Evolutionary conservation across 805 yeast genomes (phyloP).

Genomic region (Naumovozyma castellii): DNA sequence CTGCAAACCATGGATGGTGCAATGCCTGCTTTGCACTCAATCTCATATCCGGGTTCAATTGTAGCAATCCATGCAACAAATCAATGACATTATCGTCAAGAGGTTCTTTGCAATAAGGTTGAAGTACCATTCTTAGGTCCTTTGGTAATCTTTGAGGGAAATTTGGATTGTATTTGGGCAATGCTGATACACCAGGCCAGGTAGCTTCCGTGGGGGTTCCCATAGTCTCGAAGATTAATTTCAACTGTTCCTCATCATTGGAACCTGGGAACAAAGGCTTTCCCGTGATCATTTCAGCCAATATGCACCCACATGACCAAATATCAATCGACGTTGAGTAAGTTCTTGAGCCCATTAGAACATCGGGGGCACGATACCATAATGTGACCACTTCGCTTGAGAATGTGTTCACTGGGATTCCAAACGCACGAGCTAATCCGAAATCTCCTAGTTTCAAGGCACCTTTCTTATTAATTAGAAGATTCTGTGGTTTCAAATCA

Average conservation of each 20-base stretch:
- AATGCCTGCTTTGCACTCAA: slow-evolving; percentile 45
- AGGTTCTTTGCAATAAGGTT: slow-evolving; percentile 19
- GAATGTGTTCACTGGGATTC: slow-evolving; percentile 92
- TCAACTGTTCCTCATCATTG: slow-evolving; percentile 94
- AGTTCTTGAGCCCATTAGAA: slow-evolving; percentile 89
- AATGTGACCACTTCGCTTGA: slow-evolving; percentile 97
- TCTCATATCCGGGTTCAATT: slow-evolving; percentile 44
- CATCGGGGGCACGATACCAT: slow-evolving; percentile 97
- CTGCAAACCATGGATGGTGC: slow-evolving; percentile 35
- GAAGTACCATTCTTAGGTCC: slow-evolving; percentile 38
- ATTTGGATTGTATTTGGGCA: slow-evolving; percentile 89
- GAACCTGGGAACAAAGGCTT: slow-evolving; percentile 96
- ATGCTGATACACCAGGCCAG: slow-evolving; percentile 89
- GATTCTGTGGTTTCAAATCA: slow-evolving; percentile 92
- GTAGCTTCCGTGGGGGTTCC: slow-evolving; percentile 90
- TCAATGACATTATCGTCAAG: slow-evolving; percentile 26
- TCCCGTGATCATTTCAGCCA: slow-evolving; percentile 95
- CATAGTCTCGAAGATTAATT: slow-evolving; percentile 80
- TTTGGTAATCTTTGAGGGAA: slow-evolving; percentile 85
- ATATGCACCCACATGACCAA: slow-evolving; percentile 97
- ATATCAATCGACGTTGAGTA: slow-evolving; percentile 97
- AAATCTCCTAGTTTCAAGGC: slow-evolving; percentile 85
- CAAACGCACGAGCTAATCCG: slow-evolving; percentile 94
- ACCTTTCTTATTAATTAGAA: slow-evolving; percentile 91
- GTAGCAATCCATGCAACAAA: slow-evolving; percentile 33